These are phyloP conservation scores for Boletus smithii DNA, from an alignment of 1,284 basidiomycete species.

Conservation along the genomic window DNA sequence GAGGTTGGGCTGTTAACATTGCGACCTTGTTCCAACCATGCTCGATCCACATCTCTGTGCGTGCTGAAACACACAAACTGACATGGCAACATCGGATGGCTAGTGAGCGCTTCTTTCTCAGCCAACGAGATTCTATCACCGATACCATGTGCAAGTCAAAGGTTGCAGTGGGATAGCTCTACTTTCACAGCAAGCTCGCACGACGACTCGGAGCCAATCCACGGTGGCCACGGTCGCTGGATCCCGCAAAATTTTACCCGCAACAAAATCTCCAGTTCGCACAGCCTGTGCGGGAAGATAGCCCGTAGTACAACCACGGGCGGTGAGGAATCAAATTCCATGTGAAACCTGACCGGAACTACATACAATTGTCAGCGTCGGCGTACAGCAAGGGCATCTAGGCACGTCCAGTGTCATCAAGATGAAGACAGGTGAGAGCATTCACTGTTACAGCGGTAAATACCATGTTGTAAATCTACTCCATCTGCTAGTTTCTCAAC, in stretches of 20 bases:
- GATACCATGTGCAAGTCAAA: not conserved
- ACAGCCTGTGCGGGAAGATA: conserved; percentile 24
- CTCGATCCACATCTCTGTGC: conserved; percentile 14
- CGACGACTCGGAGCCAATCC: not conserved
- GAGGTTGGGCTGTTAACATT: conserved; percentile 28
- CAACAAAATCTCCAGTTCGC: conserved; percentile 5
- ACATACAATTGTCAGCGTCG: conserved; percentile 13
- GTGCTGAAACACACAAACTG: conserved; percentile 20
- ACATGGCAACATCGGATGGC: conserved; percentile 10
- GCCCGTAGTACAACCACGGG: conserved; percentile 20
- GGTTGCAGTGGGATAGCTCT: not conserved
- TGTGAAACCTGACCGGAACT: conserved; percentile 22
- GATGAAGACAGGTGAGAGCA: not conserved
- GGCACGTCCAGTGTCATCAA: not conserved
- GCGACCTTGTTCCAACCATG: conserved; percentile 29
- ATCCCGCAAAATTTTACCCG: not conserved
- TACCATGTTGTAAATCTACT: not conserved
- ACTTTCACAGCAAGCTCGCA: not conserved
- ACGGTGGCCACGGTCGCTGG: not conserved
- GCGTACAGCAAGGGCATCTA: conserved; percentile 22
- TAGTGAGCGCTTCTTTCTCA: conserved; percentile 1
- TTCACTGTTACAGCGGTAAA: not conserved
- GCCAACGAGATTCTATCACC: not conserved
- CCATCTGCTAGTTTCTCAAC: conserved; percentile 14
- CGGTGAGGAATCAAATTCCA: conserved; percentile 26